Evolutionary conservation across 2,329 filamentous ascomycete genomes (phyloP).

Genomic region (Fusarium burgessii): DNA sequence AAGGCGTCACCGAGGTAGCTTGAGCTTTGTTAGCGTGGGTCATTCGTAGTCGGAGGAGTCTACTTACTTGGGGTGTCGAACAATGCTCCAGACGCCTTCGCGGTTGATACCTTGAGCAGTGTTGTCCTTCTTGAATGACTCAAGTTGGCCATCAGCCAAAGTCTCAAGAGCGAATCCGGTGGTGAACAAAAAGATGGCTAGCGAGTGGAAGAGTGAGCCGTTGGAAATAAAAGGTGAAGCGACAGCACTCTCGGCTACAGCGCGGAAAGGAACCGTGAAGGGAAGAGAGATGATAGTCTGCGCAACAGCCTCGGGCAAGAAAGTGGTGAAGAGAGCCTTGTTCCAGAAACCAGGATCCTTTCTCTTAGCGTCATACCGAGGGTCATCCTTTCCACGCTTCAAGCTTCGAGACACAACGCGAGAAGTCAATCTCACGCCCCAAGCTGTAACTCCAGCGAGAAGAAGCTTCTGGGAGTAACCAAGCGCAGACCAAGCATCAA

Average conservation of each 20-base stretch:
- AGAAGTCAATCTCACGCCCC: conserved; percentile 8
- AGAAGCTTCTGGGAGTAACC: conserved; percentile 12
- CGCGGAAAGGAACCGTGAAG: conserved; percentile 16
- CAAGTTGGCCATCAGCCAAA: conserved; percentile 7
- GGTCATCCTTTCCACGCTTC: conserved; percentile 10
- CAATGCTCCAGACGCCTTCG: conserved; percentile 22
- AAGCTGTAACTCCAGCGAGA: neutral
- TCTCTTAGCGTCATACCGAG: conserved; percentile 1
- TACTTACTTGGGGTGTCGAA: conserved; percentile 29
- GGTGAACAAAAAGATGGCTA: conserved; percentile 14
- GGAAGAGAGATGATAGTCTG: conserved; percentile 24
- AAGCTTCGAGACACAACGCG: conserved; percentile 13
- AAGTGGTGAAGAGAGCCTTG: neutral
- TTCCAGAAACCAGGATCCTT: conserved; percentile 17
- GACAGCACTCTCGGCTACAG: neutral
- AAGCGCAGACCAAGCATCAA: conserved; percentile 11
- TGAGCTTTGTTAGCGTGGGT: neutral
- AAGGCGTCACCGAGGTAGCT: conserved; percentile 21
- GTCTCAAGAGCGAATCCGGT: conserved; percentile 11
- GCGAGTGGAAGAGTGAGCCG: neutral
- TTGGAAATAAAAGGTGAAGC: conserved; percentile 17
- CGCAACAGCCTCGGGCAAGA: conserved; percentile 20
- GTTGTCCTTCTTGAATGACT: conserved; percentile 12
- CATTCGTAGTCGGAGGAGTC: accelerated
- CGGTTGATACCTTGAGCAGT: neutral